These are phyloP conservation scores for Globisporangium iwayamae DNA, from an alignment of 352 stramenopile species.

Conservation along the genomic window DNA sequence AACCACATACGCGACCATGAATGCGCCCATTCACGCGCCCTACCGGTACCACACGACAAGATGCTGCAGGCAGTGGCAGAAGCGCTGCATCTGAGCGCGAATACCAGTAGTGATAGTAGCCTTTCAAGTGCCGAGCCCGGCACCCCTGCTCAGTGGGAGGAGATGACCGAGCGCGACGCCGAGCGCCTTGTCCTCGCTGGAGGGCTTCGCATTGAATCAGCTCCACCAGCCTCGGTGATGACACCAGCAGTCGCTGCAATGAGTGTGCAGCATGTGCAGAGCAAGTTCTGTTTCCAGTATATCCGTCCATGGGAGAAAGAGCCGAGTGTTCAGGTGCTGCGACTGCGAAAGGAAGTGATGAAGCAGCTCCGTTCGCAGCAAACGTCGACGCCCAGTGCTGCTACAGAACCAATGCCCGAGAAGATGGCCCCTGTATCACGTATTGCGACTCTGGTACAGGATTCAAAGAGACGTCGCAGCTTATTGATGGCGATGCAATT, in stretches of 20 bases:
- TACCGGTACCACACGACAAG: not conserved
- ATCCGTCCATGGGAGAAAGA: constrained; percentile 6
- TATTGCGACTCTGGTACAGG: not conserved
- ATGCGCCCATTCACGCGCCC: not conserved
- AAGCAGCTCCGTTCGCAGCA: not conserved
- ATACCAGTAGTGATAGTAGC: not conserved
- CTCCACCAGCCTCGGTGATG: not conserved
- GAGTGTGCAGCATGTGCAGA: not conserved
- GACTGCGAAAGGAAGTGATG: constrained; percentile 7
- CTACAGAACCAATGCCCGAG: no score
- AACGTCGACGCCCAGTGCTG: not conserved
- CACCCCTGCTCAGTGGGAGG: not conserved
- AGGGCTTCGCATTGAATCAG: not conserved
- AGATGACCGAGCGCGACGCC: constrained; percentile 10
- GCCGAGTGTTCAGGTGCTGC: constrained; percentile 14
- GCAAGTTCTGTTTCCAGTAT: constrained; percentile 14
- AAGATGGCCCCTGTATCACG: not conserved
- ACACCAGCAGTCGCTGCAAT: not conserved
- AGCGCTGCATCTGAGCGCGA: not conserved
- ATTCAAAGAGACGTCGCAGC: constrained; percentile 3
- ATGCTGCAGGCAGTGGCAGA: constrained; percentile 6
- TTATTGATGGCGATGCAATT: not conserved
- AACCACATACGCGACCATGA: not conserved
- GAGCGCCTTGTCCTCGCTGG: constrained; percentile 11
- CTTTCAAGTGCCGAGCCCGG: not conserved